Evolutionary conservation across 192 early-diverging fungal genomes (phyloP), one percentile per base, ranked within the genome.

Genomic region (Backusella luteola): DNA sequence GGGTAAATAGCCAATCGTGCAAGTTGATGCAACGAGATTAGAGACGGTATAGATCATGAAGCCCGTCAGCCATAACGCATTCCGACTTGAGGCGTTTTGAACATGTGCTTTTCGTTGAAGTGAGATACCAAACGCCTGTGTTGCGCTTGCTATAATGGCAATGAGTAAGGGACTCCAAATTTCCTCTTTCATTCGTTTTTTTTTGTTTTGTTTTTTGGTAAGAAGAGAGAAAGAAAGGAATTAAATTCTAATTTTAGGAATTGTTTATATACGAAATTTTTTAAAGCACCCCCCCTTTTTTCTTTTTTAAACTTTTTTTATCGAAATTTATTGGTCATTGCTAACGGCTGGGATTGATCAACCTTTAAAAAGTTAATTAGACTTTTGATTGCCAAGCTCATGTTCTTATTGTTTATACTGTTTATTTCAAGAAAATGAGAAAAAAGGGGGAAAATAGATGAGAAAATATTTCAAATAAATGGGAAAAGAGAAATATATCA

Each of bases 1-100:
- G 0, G 93, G 93, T 14, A 94, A 85, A 67, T 92, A 90, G 66
- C 91, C 93, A 67, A 94, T 90, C 1, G 93, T 88, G 35, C 93
- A 88, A 11, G 88, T 84, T 2, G 92, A 91, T 35, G 90, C 92
- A 34, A 89, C 87, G 1, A 92, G 85, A 34, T 90, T 93, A 67
- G 90, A 89, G 36, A 91, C 73, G 63, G 92, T 87, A 63, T 93
- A 93, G 29, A 90, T 88, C 17, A 85, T 83, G 73, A 94, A 87
- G 8, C 93, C 93, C 7, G 84, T 46, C 70, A 91, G 84, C 93
- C 93, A 94, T 42, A 93, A 82, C 1, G 88, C 11, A 63, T 63
- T 63, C 11, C 56, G 79, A 81, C 34, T 82, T 77, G 44, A 81
- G 84, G 44, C 38, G 34, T 44, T 39, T 14, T 39, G 41, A 79